Percentiles rank a stretch among this genome's conserved stretches.
Evolutionary conservation across 306 rosid genomes (phyloP).

Genomic region (Amphicarpaea edgeworthii): DNA sequence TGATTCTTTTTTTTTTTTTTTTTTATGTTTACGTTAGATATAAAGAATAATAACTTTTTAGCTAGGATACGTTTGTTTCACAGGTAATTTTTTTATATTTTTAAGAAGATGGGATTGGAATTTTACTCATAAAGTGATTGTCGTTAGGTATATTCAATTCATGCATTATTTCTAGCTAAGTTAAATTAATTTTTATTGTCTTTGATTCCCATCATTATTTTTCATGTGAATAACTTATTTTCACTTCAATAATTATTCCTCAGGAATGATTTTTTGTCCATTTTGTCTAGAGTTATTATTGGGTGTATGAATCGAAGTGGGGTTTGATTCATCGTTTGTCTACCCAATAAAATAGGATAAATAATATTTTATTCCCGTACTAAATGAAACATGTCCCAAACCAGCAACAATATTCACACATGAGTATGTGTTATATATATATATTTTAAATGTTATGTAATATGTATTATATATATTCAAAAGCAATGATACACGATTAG

Average conservation of each 20-base stretch:
- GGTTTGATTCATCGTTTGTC: background rate
- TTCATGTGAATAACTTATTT: background rate
- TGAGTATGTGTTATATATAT: no score
- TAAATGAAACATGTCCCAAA: background rate
- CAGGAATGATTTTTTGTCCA: no score
- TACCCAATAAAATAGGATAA: no score
- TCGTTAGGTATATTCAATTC: background rate
- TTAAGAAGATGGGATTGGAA: no score
- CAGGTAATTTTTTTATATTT: no score
- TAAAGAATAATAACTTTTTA: no score
- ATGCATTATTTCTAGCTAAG: no score
- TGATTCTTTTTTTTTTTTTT: no score
- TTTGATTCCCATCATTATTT: conserved; percentile 1
- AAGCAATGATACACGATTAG: background rate
- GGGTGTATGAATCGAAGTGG: background rate
- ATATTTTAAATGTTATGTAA: background rate
- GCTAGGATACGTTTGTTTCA: no score
- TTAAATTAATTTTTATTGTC: background rate
- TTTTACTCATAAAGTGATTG: background rate
- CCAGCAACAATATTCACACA: background rate
- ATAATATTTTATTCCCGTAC: background rate
- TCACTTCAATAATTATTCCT: background rate
- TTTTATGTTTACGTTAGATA: no score
- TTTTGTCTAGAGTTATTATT: background rate
- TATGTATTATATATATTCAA: background rate